A percentile compares a stretch with the other conserved stretches of the same genome.
These are phyloP conservation scores for Aegle marmelos DNA, from an alignment of 345 rosid genomes.

Conservation along the genomic window DNA sequence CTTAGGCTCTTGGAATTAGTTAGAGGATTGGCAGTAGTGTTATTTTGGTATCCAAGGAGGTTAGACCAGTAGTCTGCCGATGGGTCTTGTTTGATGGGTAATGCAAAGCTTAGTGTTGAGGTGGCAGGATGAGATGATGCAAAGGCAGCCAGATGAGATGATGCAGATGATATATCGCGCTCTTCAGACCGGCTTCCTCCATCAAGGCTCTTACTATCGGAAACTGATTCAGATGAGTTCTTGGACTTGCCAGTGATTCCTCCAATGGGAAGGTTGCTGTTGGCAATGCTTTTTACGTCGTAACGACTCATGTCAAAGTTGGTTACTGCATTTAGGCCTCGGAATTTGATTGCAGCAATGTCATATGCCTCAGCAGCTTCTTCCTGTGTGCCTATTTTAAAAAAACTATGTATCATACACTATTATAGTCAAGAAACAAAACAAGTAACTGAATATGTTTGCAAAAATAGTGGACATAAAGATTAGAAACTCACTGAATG, in stretches of 20 bases:
- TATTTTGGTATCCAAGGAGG: constrained; percentile 43
- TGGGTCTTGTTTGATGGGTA: constrained; percentile 65
- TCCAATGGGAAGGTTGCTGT: constrained; percentile 77
- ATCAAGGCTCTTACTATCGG: constrained; percentile 40
- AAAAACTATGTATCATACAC: neutral
- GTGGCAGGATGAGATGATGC: constrained; percentile 34
- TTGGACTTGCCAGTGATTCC: constrained; percentile 54
- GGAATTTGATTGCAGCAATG: constrained; percentile 91
- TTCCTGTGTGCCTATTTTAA: constrained; percentile 71
- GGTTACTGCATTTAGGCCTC: constrained; percentile 88
- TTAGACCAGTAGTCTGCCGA: constrained; percentile 66
- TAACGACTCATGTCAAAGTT: constrained; percentile 93
- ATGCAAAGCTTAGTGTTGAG: constrained; percentile 45
- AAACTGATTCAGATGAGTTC: constrained; percentile 41
- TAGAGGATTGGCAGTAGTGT: neutral
- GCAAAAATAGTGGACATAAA: neutral
- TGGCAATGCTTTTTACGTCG: constrained; percentile 83
- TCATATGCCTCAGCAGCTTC: constrained; percentile 99
- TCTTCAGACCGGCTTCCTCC: constrained; percentile 38
- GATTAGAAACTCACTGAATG: constrained; percentile 62
- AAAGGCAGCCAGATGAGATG: constrained; percentile 36
- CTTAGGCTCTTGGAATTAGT: constrained; percentile 16
- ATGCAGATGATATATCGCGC: constrained; percentile 45
- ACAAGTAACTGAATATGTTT: neutral
- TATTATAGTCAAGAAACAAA: neutral